These are phyloP conservation scores for Penicillium ochrochloron DNA, from an alignment of 495 filamentous ascomycete genomes.

Conservation along the genomic window DNA sequence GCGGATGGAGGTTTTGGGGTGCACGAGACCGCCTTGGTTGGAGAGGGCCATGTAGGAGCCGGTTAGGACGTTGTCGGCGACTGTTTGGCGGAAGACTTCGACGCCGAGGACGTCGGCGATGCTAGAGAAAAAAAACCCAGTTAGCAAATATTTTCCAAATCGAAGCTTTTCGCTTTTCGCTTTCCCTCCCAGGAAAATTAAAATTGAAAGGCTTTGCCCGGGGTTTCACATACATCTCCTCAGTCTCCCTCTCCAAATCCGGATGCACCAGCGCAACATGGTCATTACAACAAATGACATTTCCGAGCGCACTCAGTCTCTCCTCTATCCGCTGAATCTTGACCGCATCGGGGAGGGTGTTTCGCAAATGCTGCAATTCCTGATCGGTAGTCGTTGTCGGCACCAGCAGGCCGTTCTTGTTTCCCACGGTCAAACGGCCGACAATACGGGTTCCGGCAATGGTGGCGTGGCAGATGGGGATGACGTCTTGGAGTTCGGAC, in stretches of 20 bases:
- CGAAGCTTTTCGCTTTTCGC: too few relatives aligned
- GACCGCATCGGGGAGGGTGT: slow-evolving; percentile 85
- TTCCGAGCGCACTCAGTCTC: slow-evolving; percentile 91
- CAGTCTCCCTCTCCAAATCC: slow-evolving; percentile 94
- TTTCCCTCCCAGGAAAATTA: background rate
- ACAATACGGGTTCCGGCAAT: slow-evolving; percentile 96
- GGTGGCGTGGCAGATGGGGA: slow-evolving; percentile 96
- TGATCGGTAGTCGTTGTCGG: slow-evolving; percentile 97
- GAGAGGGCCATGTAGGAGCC: slow-evolving; percentile 95
- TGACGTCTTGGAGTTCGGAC: slow-evolving; percentile 94
- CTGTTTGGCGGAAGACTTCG: slow-evolving; percentile 97
- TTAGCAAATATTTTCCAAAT: too few relatives aligned
- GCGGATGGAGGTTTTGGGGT: slow-evolving; percentile 93
- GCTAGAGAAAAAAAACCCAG: slow-evolving; percentile 26
- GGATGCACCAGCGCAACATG: slow-evolving; percentile 96
- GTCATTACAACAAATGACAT: slow-evolving; percentile 95
- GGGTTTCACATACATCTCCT: slow-evolving; percentile 66
- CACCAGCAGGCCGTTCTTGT: slow-evolving; percentile 94
- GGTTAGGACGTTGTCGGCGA: slow-evolving; percentile 94
- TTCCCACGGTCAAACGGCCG: slow-evolving; percentile 92
- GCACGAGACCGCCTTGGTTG: slow-evolving; percentile 96
- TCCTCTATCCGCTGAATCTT: slow-evolving; percentile 97
- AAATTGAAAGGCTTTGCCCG: too few relatives aligned
- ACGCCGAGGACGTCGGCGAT: slow-evolving; percentile 96
- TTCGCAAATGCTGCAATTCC: slow-evolving; percentile 95